Evolutionary conservation across 306 rosid species (phyloP).

Genomic region (Lupinus albus): DNA sequence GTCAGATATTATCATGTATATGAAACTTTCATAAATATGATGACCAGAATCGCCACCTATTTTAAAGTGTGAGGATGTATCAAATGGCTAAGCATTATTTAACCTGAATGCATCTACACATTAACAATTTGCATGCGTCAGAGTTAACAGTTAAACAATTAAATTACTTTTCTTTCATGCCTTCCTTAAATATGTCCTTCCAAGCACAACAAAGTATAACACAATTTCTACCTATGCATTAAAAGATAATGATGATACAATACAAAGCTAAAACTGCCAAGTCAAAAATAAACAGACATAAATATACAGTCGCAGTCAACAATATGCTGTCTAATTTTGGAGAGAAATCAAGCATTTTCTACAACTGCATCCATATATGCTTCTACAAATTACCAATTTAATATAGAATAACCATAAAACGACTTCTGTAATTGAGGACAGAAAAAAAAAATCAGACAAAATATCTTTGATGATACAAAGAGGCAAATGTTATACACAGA

Average conservation of each 20-base stretch:
- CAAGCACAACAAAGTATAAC: neutral
- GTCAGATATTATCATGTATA: neutral
- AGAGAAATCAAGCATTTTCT: constrained; percentile 5
- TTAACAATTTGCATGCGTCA: constrained; percentile 7
- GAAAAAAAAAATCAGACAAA: neutral
- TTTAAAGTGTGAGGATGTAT: constrained; percentile 31
- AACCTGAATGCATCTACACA: constrained; percentile 17
- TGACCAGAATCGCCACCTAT: neutral
- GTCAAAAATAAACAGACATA: neutral
- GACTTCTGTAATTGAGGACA: neutral
- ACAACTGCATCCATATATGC: neutral
- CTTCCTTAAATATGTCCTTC: constrained; percentile 1
- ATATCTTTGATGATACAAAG: neutral
- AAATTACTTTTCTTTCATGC: constrained; percentile 15
- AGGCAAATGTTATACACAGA: constrained; percentile 7
- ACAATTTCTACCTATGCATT: neutral
- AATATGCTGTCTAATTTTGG: neutral
- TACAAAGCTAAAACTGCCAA: neutral
- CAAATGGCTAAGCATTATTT: constrained; percentile 19
- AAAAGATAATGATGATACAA: constrained; percentile 20
- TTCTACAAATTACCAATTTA: neutral
- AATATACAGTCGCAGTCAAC: constrained; percentile 4
- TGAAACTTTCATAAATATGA: constrained; percentile 11
- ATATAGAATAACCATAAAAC: constrained; percentile 14
- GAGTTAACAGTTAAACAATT: constrained; percentile 17